These are phyloP conservation scores for Naegleria lovaniensis DNA, from an alignment of 208 protist genomes.

Conservation along the genomic window DNA sequence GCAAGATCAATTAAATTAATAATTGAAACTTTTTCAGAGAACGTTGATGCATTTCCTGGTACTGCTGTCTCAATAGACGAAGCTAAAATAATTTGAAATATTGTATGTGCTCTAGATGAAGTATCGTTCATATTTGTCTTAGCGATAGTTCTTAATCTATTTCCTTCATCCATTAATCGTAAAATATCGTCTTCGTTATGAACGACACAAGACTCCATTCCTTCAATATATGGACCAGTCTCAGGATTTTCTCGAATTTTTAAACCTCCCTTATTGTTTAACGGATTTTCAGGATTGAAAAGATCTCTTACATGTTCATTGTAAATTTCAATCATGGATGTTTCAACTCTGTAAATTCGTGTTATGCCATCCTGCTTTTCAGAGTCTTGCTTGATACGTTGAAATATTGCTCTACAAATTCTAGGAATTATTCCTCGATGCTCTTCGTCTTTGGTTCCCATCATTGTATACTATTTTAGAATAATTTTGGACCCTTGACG, in stretches of 20 bases:
- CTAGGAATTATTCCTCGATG: conserved; percentile 38
- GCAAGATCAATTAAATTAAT: conserved; percentile 31
- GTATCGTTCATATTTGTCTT: conserved; percentile 48
- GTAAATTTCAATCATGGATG: conserved; percentile 45
- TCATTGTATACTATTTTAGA: conserved; percentile 22
- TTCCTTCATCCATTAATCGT: conserved; percentile 55
- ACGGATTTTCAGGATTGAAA: conserved; percentile 55
- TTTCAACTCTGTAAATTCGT: conserved; percentile 35
- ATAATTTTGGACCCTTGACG: conserved; percentile 29
- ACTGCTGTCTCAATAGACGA: conserved; percentile 39
- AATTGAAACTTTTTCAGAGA: neutral
- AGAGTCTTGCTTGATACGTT: neutral
- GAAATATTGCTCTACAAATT: conserved; percentile 36
- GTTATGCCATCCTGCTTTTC: neutral
- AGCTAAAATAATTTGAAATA: conserved; percentile 49
- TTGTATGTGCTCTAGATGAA: conserved; percentile 51
- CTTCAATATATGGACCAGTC: conserved; percentile 65
- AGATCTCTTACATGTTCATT: conserved; percentile 54
- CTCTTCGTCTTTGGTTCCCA: conserved; percentile 23
- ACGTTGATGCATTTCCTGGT: conserved; percentile 47
- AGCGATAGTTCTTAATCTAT: conserved; percentile 31
- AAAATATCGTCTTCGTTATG: conserved; percentile 60
- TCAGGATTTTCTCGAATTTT: conserved; percentile 64
- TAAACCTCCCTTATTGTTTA: neutral
- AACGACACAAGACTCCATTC: conserved; percentile 62